These are phyloP conservation scores for Lactarius evosmus DNA, from an alignment of 768 basidiomycete species.

Conservation along the genomic window DNA sequence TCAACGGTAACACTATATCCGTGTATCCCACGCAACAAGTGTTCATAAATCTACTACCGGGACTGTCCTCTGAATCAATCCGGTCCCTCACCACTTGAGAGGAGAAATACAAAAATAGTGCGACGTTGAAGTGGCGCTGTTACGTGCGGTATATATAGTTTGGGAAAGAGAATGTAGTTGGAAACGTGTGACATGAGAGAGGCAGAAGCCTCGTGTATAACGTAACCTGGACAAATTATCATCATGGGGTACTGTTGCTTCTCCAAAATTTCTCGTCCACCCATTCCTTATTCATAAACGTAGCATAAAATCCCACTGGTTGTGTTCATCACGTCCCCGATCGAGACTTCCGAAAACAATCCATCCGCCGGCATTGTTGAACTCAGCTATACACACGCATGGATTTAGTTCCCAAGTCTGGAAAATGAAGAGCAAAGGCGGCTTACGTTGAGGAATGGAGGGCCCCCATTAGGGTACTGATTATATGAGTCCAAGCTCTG, in stretches of 20 bases:
- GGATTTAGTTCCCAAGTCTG: not conserved
- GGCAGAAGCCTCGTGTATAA: not conserved
- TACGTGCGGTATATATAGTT: not conserved
- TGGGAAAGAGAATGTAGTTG: not conserved
- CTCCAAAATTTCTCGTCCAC: not conserved
- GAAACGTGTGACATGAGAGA: not conserved
- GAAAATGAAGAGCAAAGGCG: not conserved
- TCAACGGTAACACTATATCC: too few relatives aligned
- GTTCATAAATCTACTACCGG: too few relatives aligned
- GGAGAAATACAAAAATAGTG: not conserved
- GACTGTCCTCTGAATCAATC: not conserved
- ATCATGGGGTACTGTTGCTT: not conserved
- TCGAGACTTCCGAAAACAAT: slow-evolving; percentile 30
- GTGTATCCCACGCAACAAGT: too few relatives aligned
- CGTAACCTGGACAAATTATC: not conserved
- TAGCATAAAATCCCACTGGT: slow-evolving; percentile 37
- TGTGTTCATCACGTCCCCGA: slow-evolving; percentile 36
- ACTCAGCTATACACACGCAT: slow-evolving; percentile 28
- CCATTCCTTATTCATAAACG: slow-evolving; percentile 33
- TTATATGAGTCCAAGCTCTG: slow-evolving; percentile 28
- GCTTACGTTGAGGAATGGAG: slow-evolving; percentile 31
- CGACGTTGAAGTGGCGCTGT: too few relatives aligned
- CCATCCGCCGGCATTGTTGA: slow-evolving; percentile 34
- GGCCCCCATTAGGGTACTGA: slow-evolving; percentile 32
- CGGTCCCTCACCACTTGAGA: too few relatives aligned